A percentile compares a stretch with the other conserved stretches of the same genome.
phyloP scores from a whole-genome alignment of 2,329 filamentous ascomycete genomes.

The Ophiostoma quercus region DNA sequence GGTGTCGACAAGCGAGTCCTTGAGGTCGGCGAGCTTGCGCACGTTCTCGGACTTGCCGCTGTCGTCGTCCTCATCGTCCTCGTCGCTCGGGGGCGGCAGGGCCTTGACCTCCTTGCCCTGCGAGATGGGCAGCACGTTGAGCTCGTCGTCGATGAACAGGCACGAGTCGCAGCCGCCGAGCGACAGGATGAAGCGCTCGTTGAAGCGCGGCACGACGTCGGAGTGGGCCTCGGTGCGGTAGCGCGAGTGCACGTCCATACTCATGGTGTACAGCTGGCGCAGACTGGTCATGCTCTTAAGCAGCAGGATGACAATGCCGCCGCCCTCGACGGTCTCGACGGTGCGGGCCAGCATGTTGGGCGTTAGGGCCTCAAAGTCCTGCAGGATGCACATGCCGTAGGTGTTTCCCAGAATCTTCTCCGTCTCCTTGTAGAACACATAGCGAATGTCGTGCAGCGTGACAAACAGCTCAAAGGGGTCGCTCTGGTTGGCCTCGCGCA shows the following conservation, averaged over 20 bases:
- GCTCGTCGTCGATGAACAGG: conserved; percentile 92
- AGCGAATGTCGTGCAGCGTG: conserved; percentile 92
- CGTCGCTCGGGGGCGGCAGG: conserved; percentile 68
- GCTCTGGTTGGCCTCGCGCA: conserved; percentile 83
- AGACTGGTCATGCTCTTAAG: conserved; percentile 95
- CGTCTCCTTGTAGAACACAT: conserved; percentile 99
- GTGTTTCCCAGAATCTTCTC: conserved; percentile 98
- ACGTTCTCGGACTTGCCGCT: conserved; percentile 63
- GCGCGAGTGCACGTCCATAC: conserved; percentile 95
- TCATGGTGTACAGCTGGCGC: conserved; percentile 93
- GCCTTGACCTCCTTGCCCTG: conserved; percentile 85
- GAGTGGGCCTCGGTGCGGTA: conserved; percentile 95
- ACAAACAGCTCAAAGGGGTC: conserved; percentile 98
- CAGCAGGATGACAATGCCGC: conserved; percentile 81
- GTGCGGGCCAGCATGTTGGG: conserved; percentile 94
- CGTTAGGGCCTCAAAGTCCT: conserved; percentile 96
- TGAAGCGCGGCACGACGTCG: conserved; percentile 93
- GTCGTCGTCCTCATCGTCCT: conserved; percentile 63
- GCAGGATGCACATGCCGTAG: conserved; percentile 74
- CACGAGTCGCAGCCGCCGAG: conserved; percentile 93
- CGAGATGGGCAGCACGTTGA: conserved; percentile 95
- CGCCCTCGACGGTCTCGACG: conserved; percentile 95
- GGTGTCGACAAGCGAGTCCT: conserved; percentile 78
- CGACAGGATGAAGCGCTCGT: conserved; percentile 93
- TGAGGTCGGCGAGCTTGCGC: conserved; percentile 76